These are phyloP conservation scores for Abrus precatorius DNA, from an alignment of 306 rosid species.

Conservation along the genomic window DNA sequence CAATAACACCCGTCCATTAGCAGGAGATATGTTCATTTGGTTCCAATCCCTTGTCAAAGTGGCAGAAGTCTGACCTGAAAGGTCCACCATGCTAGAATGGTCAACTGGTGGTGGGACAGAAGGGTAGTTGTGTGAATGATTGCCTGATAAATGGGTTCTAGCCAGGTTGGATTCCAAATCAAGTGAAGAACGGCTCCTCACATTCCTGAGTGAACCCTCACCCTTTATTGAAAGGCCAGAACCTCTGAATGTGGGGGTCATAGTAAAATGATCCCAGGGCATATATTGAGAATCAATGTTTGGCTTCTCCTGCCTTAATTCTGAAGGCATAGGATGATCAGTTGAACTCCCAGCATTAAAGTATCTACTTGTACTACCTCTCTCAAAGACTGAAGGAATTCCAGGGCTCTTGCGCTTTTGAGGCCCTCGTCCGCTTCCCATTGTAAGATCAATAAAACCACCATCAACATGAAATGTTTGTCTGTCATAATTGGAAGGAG, in stretches of 20 bases:
- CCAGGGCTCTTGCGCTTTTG: slow-evolving; percentile 92
- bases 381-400: slow-evolving; percentile 71
- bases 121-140: slow-evolving; percentile 56
- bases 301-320: slow-evolving; percentile 70
- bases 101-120: slow-evolving; percentile 60
- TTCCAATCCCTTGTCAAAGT: slow-evolving; percentile 71
- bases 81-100: slow-evolving; percentile 62
- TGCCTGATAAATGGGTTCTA: slow-evolving; percentile 67
- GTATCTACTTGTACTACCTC: slow-evolving; percentile 82
- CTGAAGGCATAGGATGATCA: slow-evolving; percentile 68
- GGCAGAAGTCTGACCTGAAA: slow-evolving; percentile 62
- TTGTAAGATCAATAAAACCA: slow-evolving; percentile 73
- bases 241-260: slow-evolving; percentile 72
- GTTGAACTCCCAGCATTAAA: slow-evolving; percentile 72
- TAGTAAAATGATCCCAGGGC: slow-evolving; percentile 76
- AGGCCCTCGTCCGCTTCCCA: slow-evolving; percentile 78
- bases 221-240: slow-evolving; percentile 72
- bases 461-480: slow-evolving; percentile 72
- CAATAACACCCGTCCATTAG: slow-evolving; percentile 61
- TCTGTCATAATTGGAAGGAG: slow-evolving; percentile 74
- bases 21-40: slow-evolving; percentile 67
- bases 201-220: slow-evolving; percentile 80
- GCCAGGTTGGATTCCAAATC: slow-evolving; percentile 76
- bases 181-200: slow-evolving; percentile 79
- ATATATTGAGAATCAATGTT: slow-evolving; percentile 68